Evolutionary conservation across 768 basidiomycete species (phyloP).

Genomic region (Rhizopogon vesiculosus): DNA sequence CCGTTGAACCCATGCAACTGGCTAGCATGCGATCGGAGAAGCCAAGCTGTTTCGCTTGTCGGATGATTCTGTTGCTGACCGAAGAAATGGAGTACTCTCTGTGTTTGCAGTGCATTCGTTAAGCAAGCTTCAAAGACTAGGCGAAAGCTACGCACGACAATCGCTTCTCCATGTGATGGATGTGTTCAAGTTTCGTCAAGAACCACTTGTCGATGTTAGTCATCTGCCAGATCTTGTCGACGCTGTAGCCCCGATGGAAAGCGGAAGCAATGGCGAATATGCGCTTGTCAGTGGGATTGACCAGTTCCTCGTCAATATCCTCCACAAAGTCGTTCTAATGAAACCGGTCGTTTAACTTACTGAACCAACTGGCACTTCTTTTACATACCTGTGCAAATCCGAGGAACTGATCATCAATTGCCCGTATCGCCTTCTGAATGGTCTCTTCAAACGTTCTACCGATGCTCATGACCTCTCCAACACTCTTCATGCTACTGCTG

Average conservation of each 20-base stretch:
- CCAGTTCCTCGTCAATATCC: slow-evolving; percentile 88
- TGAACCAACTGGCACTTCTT: not conserved
- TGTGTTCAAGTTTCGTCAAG: slow-evolving; percentile 80
- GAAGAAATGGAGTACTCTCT: slow-evolving; percentile 64
- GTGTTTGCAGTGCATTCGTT: not conserved
- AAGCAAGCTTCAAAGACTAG: not conserved
- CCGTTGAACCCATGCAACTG: slow-evolving; percentile 77
- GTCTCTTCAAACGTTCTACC: slow-evolving; percentile 98
- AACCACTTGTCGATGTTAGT: slow-evolving; percentile 99
- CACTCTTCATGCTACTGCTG: slow-evolving; percentile 97
- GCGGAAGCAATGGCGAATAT: slow-evolving; percentile 95
- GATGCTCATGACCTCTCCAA: slow-evolving; percentile 99
- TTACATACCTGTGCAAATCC: slow-evolving; percentile 81
- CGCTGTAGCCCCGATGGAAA: slow-evolving; percentile 87
- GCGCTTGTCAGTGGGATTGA: slow-evolving; percentile 95
- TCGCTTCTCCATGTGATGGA: slow-evolving; percentile 74
- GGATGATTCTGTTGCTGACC: slow-evolving; percentile 58
- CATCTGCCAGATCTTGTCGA: slow-evolving; percentile 97
- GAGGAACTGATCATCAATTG: slow-evolving; percentile 92
- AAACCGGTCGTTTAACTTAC: not conserved
- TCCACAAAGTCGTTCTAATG: slow-evolving; percentile 80
- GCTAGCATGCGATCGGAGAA: slow-evolving; percentile 95
- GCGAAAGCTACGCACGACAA: slow-evolving; percentile 54
- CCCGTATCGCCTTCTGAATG: slow-evolving; percentile 95
- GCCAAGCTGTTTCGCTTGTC: slow-evolving; percentile 88